Evolutionary conservation across 768 basidiomycete genomes (phyloP), one percentile per base, ranked within the genome.

Genomic region (Sporobolomyces roseus): DNA sequence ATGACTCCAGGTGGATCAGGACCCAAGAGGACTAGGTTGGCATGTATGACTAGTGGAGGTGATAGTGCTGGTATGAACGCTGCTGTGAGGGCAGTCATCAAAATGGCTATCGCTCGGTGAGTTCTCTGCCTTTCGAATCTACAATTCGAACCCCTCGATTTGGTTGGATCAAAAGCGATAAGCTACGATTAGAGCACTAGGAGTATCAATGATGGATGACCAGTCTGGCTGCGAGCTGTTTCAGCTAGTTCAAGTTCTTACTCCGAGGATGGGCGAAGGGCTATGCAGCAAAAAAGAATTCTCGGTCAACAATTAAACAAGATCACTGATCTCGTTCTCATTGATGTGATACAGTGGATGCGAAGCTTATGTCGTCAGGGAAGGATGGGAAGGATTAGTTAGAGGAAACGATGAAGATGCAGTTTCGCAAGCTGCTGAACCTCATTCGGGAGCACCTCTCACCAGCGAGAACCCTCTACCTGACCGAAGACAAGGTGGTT

Each of bases 361-460:
- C 79, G 91, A 98, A 78, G 88, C 90, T 19, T 99, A 87, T 83
- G 87, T 98, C 70, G 90, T 99, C 66, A 89, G 96, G 43, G 96
- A 99, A 80, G 96, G 96, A 45, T 99, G 97, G 81, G 93, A 98
- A 78, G 96, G 96, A 29, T 87, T 98, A 67, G 93, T 99, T 16
- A 85, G 88, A 65, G 96, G 96, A n/a, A 98, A 93, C 79, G 77
- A 81, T 4, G 63, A 64, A 27, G 54, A 65, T 4, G 33, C 63
- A 5, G 33, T 13, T 6, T 1, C 52, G 1, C 9, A 27, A 48
- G 81, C 83, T 32, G 76, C 75, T 4, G 68, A 78, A 43, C 30
- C 50, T 50, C 59, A 74, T 21, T 71, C 73, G 6, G 72, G 78
- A 38, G 74, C 72, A 19, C 45, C 79, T 77, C 30, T 76, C 69